A percentile compares a stretch with the other conserved stretches of the same genome.
Evolutionary conservation across 2,329 filamentous ascomycete species (phyloP).

Genomic region (Microdochium bolleyi): DNA sequence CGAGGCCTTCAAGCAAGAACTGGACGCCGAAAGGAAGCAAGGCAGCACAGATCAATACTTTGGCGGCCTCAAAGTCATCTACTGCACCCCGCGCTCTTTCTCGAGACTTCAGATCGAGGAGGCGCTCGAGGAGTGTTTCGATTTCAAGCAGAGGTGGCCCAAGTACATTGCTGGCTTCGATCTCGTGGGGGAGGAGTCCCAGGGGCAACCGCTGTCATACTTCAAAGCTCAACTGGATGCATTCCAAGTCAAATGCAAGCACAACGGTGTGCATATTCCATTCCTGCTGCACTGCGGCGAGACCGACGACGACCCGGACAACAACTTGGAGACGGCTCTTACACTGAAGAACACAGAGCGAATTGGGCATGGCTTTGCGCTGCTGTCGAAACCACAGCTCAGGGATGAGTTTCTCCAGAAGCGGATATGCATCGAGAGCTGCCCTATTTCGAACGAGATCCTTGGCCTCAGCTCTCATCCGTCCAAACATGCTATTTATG

Average conservation of each 20-base stretch:
- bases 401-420: constrained; percentile 55
- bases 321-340: constrained; percentile 62
- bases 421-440: constrained; percentile 66
- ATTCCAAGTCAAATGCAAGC: constrained; percentile 37
- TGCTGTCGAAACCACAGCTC: constrained; percentile 59
- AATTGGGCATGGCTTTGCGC: constrained; percentile 66
- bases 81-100: constrained; percentile 51
- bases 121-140: constrained; percentile 44
- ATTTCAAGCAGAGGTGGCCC: constrained; percentile 40
- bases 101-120: constrained; percentile 31
- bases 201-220: constrained; percentile 41
- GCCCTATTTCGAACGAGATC: constrained; percentile 71
- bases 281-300: constrained; percentile 74
- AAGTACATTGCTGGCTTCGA: constrained; percentile 52
- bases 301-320: constrained; percentile 59
- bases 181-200: constrained; percentile 50
- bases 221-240: constrained; percentile 38
- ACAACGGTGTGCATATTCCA: constrained; percentile 47
- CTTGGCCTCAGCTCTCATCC: constrained; percentile 60
- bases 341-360: constrained; percentile 56
- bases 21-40: constrained; percentile 17
- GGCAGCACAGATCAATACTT: constrained; percentile 24
- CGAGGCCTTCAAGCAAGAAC: constrained; percentile 28
- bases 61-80: constrained; percentile 52
- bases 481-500: constrained; percentile 59